Conservation (phyloP, 805 yeast genomes). For the Hanseniaspora singularis region DNA sequence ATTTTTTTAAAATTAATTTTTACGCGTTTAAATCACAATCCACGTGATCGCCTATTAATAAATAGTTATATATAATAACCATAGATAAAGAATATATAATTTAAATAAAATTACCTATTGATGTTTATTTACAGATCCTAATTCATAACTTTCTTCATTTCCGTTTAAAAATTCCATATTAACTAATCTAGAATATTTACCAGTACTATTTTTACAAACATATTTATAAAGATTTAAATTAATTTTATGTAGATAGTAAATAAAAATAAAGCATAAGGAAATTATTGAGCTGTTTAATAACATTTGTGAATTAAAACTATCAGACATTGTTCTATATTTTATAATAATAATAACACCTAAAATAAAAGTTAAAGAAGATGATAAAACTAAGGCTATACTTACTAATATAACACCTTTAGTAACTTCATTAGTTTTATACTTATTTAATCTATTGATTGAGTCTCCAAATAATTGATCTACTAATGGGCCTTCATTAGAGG, state of each 20-base stretch:
- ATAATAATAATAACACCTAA: constrained; percentile 30
- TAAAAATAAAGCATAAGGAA: constrained; percentile 18
- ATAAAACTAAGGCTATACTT: constrained; percentile 22
- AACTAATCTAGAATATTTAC: constrained; percentile 5
- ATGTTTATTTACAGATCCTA: background rate
- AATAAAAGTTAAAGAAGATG: constrained; percentile 26
- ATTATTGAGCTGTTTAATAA: constrained; percentile 19
- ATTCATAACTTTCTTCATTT: background rate
- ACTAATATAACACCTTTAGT: constrained; percentile 23
- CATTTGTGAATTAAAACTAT: constrained; percentile 17
- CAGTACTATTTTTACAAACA: constrained; percentile 7
- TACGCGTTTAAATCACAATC: no score
- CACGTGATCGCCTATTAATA: no score
- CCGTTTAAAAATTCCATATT: background rate
- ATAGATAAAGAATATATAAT: no score
- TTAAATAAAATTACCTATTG: no score
- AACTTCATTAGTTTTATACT: constrained; percentile 18
- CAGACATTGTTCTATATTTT: constrained; percentile 28
- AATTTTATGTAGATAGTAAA: constrained; percentile 18
- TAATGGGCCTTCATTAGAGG: constrained; percentile 1
- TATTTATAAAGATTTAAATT: constrained; percentile 19
- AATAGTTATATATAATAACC: no score
- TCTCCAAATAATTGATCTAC: constrained; percentile 22
- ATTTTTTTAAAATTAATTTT: no score
- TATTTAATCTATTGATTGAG: constrained; percentile 21